Percentiles rank a stretch among this genome's conserved stretches.
Conservation (phyloP, 495 filamentous ascomycete genomes). For the Barbatosphaeria neglecta region DNA sequence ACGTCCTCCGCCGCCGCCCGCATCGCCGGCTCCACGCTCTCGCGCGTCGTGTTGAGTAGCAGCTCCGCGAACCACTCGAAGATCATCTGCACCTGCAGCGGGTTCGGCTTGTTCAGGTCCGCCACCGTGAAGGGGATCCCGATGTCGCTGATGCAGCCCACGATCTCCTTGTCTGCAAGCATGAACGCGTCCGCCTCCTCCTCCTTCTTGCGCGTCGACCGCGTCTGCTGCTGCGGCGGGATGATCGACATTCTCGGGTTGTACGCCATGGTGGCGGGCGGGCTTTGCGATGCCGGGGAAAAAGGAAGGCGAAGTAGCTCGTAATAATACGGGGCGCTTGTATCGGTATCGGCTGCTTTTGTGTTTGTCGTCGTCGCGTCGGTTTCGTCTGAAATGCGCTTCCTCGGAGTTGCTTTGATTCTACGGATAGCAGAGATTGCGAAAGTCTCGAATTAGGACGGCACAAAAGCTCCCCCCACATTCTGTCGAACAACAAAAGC, state of each 20-base stretch:
- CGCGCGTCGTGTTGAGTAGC: slow-evolving; percentile 79
- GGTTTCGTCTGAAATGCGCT: too few relatives aligned
- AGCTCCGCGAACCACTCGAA: slow-evolving; percentile 96
- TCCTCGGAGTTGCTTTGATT: too few relatives aligned
- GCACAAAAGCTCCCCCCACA: too few relatives aligned
- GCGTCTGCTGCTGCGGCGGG: slow-evolving; percentile 48
- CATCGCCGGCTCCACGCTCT: slow-evolving; percentile 91
- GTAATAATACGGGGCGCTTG: too few relatives aligned
- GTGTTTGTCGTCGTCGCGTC: too few relatives aligned
- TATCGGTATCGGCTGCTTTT: too few relatives aligned
- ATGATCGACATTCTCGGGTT: slow-evolving; percentile 70
- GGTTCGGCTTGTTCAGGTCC: slow-evolving; percentile 87
- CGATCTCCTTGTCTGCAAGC: slow-evolving; percentile 81
- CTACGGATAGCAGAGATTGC: too few relatives aligned
- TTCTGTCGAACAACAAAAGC: not conserved
- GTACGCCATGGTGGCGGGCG: slow-evolving; percentile 52
- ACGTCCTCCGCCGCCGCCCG: slow-evolving; percentile 77
- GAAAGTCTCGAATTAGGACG: too few relatives aligned
- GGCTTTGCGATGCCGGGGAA: too few relatives aligned
- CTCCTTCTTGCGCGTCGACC: slow-evolving; percentile 51
- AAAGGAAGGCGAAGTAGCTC: too few relatives aligned
- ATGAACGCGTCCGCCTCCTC: slow-evolving; percentile 82
- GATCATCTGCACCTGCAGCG: slow-evolving; percentile 86
- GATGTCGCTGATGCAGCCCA: slow-evolving; percentile 92
- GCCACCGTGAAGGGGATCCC: slow-evolving; percentile 78